Base-by-base conservation (phyloP, 2,329 filamentous ascomycete species). In the Tolypocladium paradoxum region DNA sequence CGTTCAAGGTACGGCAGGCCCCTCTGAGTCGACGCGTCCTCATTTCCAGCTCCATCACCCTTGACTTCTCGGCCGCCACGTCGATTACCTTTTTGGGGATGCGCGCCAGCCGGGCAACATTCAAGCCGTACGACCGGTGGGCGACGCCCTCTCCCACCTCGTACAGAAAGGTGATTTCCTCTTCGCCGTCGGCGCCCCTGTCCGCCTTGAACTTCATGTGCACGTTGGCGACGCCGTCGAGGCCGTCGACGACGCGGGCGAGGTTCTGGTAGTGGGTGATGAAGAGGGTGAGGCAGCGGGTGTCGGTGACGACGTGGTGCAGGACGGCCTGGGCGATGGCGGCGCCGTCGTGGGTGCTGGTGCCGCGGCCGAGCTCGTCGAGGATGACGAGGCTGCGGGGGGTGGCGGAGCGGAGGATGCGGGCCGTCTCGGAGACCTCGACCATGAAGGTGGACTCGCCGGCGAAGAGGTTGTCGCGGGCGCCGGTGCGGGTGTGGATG, bases 401-500 rank as follows among this genome's bases (percentile, higher is more conserved):
- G 0, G 90, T 93, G 0, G 92, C 93, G 62, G 89, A 82, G 64
- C 93, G 92, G 27, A 99, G 78, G 60, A 99, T 96, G 56, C 90
- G 84, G 1, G 87, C 84, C 1, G 93, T 97, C 69, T 99, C 93
- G 36, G 85, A 90, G 2, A 99, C 81, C 67, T 99, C 93, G 52
- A 99, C 91, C 90, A 97, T 96, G 73, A 99, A 99, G 14, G 93
- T 99, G 27, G 83, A 88, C 71, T 99, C 93, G 62, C 90, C 90
- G 5, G 89, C 87, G 67, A 97, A 87, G 73, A 99, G 89, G 66
- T 96, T 97, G 71, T 99, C 93, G 61, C 88, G 88, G 3, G 93
- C 93, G 51, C 93, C 93, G 83, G 96, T 96, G 59, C 93, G 88
- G 0, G 93, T 96, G 74, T 92, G 89, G 48, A 99, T 89, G 7